Evolutionary conservation across 2,329 filamentous ascomycete genomes (phyloP).

Genomic region (Botryosphaeria agaves): DNA sequence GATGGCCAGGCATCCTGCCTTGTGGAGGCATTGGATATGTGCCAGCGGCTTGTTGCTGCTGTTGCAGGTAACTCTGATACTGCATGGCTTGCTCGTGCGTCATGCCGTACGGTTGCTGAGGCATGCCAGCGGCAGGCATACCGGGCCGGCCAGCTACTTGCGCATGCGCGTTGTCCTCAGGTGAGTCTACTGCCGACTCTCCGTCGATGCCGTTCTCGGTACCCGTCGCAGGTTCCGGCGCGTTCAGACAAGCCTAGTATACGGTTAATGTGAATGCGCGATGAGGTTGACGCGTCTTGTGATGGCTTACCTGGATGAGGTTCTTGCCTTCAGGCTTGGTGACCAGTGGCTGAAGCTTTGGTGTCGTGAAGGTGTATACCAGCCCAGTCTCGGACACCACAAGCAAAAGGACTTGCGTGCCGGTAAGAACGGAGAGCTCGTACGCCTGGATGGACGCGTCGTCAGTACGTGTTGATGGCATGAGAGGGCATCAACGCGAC

Average conservation of each 20-base stretch:
- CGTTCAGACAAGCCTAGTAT: constrained; percentile 82
- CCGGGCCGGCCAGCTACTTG: constrained; percentile 38
- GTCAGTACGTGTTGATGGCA: constrained; percentile 3
- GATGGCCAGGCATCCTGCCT: background rate
- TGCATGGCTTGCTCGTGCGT: constrained; percentile 19
- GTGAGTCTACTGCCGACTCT: constrained; percentile 54
- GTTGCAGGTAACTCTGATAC: constrained; percentile 21
- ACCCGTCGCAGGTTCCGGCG: constrained; percentile 71
- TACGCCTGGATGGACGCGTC: constrained; percentile 56
- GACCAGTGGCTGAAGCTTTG: constrained; percentile 92
- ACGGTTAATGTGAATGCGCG: constrained; percentile 15
- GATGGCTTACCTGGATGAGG: constrained; percentile 69
- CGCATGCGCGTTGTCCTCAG: constrained; percentile 67
- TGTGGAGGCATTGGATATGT: constrained; percentile 1
- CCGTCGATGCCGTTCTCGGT: constrained; percentile 44
- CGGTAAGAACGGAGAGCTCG: constrained; percentile 90
- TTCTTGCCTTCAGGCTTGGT: constrained; percentile 99
- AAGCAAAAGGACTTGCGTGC: constrained; percentile 89
- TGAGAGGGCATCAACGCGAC: constrained; percentile 2
- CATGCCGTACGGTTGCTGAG: constrained; percentile 14
- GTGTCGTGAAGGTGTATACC: constrained; percentile 96
- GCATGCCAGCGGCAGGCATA: constrained; percentile 16
- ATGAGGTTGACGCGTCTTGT: constrained; percentile 1
- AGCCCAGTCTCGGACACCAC: constrained; percentile 95
- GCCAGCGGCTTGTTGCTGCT: constrained; percentile 11